Percentiles rank a stretch among this genome's conserved stretches.
Conservation (phyloP, 371 early-diverging fungal genomes). For the Chytridium lagenaria region DNA sequence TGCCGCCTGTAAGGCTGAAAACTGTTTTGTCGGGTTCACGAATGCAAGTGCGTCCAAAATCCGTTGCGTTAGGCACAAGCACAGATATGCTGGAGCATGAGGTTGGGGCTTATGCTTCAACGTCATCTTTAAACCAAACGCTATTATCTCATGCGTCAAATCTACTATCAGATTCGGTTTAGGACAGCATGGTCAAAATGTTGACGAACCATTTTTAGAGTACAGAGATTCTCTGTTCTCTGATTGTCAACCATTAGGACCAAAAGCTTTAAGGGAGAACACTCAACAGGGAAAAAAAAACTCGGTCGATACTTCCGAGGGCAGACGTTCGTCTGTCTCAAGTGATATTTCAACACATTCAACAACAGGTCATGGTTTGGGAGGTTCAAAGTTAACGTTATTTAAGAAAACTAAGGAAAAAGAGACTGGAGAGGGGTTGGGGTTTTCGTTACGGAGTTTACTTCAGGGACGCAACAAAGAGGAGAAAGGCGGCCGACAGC, state of each 20-base stretch:
- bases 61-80: background rate
- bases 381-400: background rate
- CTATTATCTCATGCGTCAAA: background rate
- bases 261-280: background rate
- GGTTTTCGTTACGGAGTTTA: background rate
- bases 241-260: conserved; percentile 1
- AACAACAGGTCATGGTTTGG: background rate
- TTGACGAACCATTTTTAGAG: background rate
- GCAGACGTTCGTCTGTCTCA: background rate
- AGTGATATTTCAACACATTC: background rate
- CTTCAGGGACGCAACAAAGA: background rate
- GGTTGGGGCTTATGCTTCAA: background rate
- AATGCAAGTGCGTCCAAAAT: background rate
- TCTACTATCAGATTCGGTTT: background rate
- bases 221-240: conserved; percentile 4
- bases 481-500: background rate
- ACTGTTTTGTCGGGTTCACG: background rate
- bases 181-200: background rate
- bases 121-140: background rate
- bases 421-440: background rate
- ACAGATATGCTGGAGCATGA: background rate
- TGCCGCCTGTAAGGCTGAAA: conserved; percentile 6
- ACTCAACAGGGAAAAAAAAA: background rate
- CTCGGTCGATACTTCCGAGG: background rate
- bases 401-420: background rate